These are phyloP conservation scores for Heterobasidion parviporum DNA, from an alignment of 1,284 basidiomycete species.

Conservation along the genomic window DNA sequence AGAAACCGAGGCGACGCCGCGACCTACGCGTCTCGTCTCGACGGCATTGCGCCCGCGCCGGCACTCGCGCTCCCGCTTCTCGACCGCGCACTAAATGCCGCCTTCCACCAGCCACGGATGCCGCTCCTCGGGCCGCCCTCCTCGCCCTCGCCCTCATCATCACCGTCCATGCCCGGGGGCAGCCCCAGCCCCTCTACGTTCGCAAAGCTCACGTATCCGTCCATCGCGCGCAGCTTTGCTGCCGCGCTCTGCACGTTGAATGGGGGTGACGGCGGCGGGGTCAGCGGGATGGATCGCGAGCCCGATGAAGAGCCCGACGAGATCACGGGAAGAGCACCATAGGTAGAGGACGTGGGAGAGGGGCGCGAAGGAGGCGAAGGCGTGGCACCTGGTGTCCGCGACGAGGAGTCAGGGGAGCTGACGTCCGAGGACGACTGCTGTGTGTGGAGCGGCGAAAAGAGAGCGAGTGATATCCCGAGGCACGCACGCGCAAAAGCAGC, in stretches of 20 bases:
- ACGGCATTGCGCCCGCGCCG: too few species aligned
- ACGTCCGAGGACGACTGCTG: too few species aligned
- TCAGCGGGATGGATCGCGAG: conserved; percentile 14
- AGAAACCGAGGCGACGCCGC: too few species aligned
- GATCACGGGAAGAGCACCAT: background rate
- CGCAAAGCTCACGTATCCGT: conserved; percentile 62
- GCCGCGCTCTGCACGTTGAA: conserved; percentile 61
- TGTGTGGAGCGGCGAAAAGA: too few species aligned
- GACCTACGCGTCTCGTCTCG: too few species aligned
- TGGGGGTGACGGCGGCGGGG: conserved; percentile 16
- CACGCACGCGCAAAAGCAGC: too few species aligned
- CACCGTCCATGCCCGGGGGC: conserved; percentile 35
- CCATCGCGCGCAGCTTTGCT: conserved; percentile 43
- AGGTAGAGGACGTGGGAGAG: conserved; percentile 2
- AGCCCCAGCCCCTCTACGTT: conserved; percentile 61
- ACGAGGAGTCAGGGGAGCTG: too few species aligned
- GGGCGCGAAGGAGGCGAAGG: conserved; percentile 2
- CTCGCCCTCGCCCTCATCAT: conserved; percentile 15
- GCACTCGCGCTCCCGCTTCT: too few species aligned
- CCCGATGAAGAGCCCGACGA: background rate
- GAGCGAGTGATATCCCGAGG: too few species aligned
- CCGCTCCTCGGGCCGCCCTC: background rate
- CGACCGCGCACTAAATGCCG: too few species aligned
- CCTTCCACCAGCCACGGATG: too few species aligned
- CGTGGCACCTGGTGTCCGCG: too few species aligned